Percentiles rank a stretch among this genome's conserved stretches.
These are phyloP conservation scores for Fagus sylvatica DNA, from an alignment of 306 rosid genomes.

Conservation along the genomic window DNA sequence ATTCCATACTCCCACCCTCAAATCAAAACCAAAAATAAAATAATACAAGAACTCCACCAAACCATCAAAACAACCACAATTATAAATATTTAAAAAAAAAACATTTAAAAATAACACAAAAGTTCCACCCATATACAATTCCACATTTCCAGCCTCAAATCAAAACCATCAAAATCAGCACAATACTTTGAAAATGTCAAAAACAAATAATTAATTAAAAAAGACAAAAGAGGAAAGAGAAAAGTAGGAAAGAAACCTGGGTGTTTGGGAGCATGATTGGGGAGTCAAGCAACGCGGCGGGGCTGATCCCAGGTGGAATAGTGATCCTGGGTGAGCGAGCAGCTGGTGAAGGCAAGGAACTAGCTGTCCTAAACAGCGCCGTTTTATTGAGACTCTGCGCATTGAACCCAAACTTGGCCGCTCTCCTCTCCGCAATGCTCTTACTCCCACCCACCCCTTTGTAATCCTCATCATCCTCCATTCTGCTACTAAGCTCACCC, in stretches of 20 bases:
- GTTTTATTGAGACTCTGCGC: constrained; percentile 59
- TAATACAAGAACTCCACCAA: not conserved
- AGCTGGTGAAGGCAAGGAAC: constrained; percentile 35
- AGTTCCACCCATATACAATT: no score
- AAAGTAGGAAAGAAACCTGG: constrained; percentile 37
- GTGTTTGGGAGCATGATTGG: constrained; percentile 73
- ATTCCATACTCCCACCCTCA: not conserved
- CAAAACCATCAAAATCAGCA: no score
- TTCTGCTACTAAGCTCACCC: no score
- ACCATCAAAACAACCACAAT: not conserved
- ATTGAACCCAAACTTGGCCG: constrained; percentile 57
- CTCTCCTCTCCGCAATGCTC: constrained; percentile 65
- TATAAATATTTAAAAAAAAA: not conserved
- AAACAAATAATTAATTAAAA: not conserved
- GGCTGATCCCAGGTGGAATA: constrained; percentile 70
- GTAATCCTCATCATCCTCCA: not conserved
- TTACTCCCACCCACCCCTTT: not conserved
- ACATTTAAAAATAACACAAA: no score
- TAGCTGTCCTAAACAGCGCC: constrained; percentile 33
- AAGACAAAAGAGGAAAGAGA: not conserved
- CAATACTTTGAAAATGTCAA: no score
- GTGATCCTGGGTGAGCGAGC: constrained; percentile 55
- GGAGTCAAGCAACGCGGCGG: constrained; percentile 73
- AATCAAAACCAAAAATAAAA: not conserved
- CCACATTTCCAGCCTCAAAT: no score